Base-by-base conservation (phyloP, 768 basidiomycete species). In the Lentinula detonsa region DNA sequence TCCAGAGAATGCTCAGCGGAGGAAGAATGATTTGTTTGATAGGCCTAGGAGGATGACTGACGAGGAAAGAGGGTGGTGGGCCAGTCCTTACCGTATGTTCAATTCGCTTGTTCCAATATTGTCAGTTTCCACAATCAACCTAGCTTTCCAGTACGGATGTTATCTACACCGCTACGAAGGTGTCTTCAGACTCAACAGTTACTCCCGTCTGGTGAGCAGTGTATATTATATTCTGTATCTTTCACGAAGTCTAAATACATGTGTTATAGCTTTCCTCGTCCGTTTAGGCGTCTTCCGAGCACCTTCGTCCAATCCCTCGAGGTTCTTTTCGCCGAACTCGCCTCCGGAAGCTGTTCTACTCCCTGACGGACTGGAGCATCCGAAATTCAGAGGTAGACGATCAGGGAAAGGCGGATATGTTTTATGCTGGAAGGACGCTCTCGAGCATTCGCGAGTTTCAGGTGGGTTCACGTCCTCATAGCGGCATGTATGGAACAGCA, bases 71-170 rank as follows among this genome's bases (percentile, higher is more conserved):
- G 70, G 71, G 31, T 90, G 86, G 83, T 87, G 83, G 83, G 80
- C 88, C 10, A 90, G 83, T 68, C 90, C 91, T 59, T 93, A 91
- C 71, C 76, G 90, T 92, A 73, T 57, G 79, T 76, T 37, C 33
- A 39, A 74, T 75, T 42, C 59, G 48, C 31, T 39, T 28, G 39
- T 10, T 10, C 42, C 43, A 31, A 16, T 46, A 31, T 55, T 52
- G 59, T 45, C 51, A 15, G 5, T 59, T 21, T 64, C 40, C 49
- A 39, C 49, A 45, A 49, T 61, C 64, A 45, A 63, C 50, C 55
- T 57, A 57, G 50, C 9, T 46, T 60, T 40, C 33, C 65, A 90
- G 89, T 92, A 10, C 81, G 90, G 57, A 91, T 93, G 86, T 69
- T 92, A 5, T 75, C 83, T 5, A 81, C 81, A 31, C 88, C 89